These are phyloP conservation scores for Monilinia polystroma DNA, from an alignment of 2,329 filamentous ascomycete species.

Conservation along the genomic window DNA sequence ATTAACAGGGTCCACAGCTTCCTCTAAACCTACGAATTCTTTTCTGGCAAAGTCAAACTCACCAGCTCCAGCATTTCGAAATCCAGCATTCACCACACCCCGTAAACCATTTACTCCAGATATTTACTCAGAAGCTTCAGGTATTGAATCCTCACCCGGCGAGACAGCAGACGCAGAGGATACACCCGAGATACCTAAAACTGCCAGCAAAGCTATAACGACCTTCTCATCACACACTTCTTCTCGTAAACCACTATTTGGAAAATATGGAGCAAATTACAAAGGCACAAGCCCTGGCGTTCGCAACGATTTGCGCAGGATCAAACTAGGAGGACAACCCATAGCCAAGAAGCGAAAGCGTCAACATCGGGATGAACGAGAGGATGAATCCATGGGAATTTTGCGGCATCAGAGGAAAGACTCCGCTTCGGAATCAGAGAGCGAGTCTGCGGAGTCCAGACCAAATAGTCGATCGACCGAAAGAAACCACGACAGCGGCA, in stretches of 20 bases:
- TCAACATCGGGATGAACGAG: constrained; percentile 42
- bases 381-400: constrained; percentile 38
- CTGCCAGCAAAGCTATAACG: constrained; percentile 52
- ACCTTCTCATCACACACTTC: constrained; percentile 50
- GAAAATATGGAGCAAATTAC: constrained; percentile 46
- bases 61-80: constrained; percentile 55
- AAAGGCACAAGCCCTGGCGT: constrained; percentile 49
- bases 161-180: constrained; percentile 50
- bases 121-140: constrained; percentile 55
- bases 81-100: constrained; percentile 64
- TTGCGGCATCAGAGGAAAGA: constrained; percentile 40
- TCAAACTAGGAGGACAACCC: constrained; percentile 46
- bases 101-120: constrained; percentile 56
- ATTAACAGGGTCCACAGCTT: constrained; percentile 34
- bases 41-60: constrained; percentile 51
- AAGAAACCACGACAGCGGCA: constrained; percentile 34
- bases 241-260: constrained; percentile 45
- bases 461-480: constrained; percentile 34
- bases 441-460: constrained; percentile 42
- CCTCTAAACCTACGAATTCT: constrained; percentile 44
- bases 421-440: constrained; percentile 42
- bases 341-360: constrained; percentile 49
- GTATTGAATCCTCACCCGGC: constrained; percentile 60
- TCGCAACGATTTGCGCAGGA: constrained; percentile 52
- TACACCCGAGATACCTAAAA: constrained; percentile 51